phyloP scores from a whole-genome alignment of 495 filamentous ascomycete genomes.

The Niebla homalea region DNA sequence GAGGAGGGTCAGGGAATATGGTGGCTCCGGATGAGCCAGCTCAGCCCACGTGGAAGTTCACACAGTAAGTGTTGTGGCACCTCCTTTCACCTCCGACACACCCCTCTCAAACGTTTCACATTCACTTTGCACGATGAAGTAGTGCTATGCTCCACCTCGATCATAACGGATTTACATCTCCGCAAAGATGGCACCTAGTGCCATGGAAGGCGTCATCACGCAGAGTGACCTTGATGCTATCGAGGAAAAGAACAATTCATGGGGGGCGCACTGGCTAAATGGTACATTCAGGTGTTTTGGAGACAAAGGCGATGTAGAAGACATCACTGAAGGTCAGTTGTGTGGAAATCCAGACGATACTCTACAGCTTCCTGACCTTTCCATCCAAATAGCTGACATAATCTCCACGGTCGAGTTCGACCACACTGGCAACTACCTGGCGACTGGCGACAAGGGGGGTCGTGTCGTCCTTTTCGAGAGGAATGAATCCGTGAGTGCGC shows the following conservation, averaged over 20 bases:
- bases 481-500: slow-evolving; percentile 74
- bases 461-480: slow-evolving; percentile 93
- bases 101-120: not conserved
- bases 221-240: no score
- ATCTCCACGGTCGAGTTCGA: slow-evolving; percentile 99
- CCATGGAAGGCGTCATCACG: no score
- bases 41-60: slow-evolving; percentile 99
- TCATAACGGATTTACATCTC: no score
- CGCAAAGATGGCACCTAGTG: no score
- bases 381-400: slow-evolving; percentile 66
- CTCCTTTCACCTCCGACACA: not conserved
- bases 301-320: slow-evolving; percentile 98
- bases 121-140: no score
- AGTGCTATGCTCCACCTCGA: no score
- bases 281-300: slow-evolving; percentile 73
- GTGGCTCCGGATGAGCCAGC: slow-evolving; percentile 78
- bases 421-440: slow-evolving; percentile 95
- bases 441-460: slow-evolving; percentile 95
- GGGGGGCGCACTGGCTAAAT: slow-evolving; percentile 12
- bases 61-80: slow-evolving; percentile 63
- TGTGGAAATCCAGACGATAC: not conserved
- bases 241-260: no score
- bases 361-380: slow-evolving; percentile 2
- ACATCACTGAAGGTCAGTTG: slow-evolving; percentile 91
- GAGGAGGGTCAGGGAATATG: slow-evolving; percentile 49